Conservation (phyloP, 345 rosid species). For the Eucalyptus brandiana region DNA sequence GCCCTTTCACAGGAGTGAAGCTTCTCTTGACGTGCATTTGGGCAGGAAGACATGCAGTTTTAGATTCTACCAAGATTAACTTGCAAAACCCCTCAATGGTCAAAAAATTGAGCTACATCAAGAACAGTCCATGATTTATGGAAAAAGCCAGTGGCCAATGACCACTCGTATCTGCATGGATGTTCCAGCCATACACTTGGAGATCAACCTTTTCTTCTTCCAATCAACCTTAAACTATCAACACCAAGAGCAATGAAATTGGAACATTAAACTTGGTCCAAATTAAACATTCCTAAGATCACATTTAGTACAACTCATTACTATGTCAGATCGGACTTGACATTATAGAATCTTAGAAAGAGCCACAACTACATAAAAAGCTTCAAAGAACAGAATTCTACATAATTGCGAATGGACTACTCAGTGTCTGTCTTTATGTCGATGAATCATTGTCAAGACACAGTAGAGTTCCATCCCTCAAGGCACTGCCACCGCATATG, state of each 20-base stretch:
- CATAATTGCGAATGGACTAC: neutral
- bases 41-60: neutral
- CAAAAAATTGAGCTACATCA: neutral
- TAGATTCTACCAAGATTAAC: neutral
- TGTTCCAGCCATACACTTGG: neutral
- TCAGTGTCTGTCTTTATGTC: neutral
- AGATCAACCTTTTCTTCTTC: neutral
- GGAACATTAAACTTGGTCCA: neutral
- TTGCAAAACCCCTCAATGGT: neutral
- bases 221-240: neutral
- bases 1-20: neutral
- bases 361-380: neutral
- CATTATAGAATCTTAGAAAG: neutral
- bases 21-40: neutral
- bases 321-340: neutral
- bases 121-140: neutral
- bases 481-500: neutral
- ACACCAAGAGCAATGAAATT: neutral
- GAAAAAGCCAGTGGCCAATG: neutral
- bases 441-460: neutral
- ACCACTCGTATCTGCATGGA: neutral
- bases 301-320: neutral
- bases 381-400: neutral
- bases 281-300: neutral
- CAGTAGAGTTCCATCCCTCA: neutral